Percentiles rank a stretch among this genome's conserved stretches.
Conservation (phyloP, 345 rosid species). For the Turritis glabra region DNA sequence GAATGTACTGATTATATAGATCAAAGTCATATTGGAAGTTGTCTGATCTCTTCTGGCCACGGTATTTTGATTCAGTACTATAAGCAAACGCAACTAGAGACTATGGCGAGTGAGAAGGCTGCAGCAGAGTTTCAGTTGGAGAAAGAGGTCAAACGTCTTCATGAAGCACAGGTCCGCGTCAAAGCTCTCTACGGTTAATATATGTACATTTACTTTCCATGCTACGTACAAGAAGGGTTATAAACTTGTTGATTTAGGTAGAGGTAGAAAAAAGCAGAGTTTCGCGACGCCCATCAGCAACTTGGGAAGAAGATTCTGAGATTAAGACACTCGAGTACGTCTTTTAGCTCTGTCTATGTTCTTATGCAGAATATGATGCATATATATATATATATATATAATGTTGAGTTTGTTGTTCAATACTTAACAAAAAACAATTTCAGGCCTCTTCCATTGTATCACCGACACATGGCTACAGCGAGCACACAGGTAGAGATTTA, state of each 20-base stretch:
- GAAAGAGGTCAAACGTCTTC: conserved; percentile 84
- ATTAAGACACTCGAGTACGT: conserved; percentile 93
- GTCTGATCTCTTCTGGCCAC: conserved; percentile 19
- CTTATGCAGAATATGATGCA: conserved; percentile 57
- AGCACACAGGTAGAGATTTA: conserved; percentile 63
- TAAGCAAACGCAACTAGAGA: conserved; percentile 98
- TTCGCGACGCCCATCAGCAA: conserved; percentile 64
- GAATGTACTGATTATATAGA: conserved; percentile 1
- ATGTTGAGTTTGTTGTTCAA: conserved; percentile 55
- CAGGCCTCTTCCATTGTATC: conserved; percentile 97
- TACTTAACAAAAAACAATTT: conserved; percentile 21
- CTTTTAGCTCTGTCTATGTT: not conserved
- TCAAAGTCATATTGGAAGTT: conserved; percentile 9
- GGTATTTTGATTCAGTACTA: conserved; percentile 60
- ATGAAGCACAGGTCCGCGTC: conserved; percentile 73
- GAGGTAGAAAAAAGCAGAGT: conserved; percentile 91
- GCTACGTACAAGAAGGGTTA: conserved; percentile 6
- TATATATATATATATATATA: too few species aligned
- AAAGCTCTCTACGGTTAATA: conserved; percentile 22
- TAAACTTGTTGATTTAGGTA: conserved; percentile 46
- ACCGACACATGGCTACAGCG: conserved; percentile 77
- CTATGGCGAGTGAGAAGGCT: conserved; percentile 98
- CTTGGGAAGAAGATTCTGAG: conserved; percentile 97
- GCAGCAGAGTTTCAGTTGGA: conserved; percentile 98
- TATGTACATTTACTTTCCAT: conserved; percentile 5